phyloP scores from a whole-genome alignment of 176 grass and related monocot genomes.

The Carex myosuroides region DNA sequence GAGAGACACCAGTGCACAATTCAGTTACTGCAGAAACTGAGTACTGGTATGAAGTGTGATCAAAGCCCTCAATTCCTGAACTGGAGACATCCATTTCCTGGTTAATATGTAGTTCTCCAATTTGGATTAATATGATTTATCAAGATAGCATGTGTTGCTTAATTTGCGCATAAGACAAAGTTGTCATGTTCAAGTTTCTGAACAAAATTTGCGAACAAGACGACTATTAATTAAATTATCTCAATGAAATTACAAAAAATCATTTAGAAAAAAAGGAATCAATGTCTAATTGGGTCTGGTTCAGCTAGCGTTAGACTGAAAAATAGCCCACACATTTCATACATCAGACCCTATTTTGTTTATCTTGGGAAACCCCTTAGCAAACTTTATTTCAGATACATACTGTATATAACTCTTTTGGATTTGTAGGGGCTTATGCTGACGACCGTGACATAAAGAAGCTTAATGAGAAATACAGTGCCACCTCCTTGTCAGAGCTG shows the following conservation, averaged over 20 bases:
- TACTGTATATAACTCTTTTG: not conserved
- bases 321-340: not conserved
- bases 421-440: constrained; percentile 67
- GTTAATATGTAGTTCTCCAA: not conserved
- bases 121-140: not conserved
- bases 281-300: no score
- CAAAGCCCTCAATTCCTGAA: no score
- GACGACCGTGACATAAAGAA: constrained; percentile 51
- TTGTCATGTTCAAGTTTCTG: not conserved
- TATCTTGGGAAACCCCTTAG: not conserved
- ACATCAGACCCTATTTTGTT: not conserved
- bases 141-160: not conserved
- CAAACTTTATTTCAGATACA: not conserved
- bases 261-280: no score
- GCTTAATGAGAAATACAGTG: constrained; percentile 50
- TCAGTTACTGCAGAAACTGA: no score
- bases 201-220: not conserved
- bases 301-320: no score
- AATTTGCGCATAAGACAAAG: not conserved
- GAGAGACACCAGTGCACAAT: no score
- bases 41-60: no score
- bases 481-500: constrained; percentile 38
- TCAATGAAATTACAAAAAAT: not conserved
- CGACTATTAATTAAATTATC: not conserved
- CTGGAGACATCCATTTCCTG: no score